Evolutionary conservation across 176 grass and related monocot genomes (phyloP), one percentile per base, ranked within the genome.

Genomic region (Juncus effusus): DNA sequence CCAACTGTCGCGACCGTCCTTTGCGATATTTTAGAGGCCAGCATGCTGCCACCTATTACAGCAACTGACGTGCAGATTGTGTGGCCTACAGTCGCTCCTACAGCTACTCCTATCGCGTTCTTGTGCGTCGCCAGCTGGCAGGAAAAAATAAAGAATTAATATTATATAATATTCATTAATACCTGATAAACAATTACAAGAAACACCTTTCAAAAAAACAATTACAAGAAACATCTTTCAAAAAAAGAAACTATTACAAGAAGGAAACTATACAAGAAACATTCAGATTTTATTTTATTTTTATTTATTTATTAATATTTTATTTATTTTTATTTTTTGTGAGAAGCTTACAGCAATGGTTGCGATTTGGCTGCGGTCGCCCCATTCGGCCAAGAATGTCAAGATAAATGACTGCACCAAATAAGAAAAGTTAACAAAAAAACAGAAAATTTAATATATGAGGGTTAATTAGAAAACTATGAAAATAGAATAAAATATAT

Each of bases 351-450:
- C 94, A 13, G 88, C 94, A 39, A 97, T 97, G 5, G 94, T 97
- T 74, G 85, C 88, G 61, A 97, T 97, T 77, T 97, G 94, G 75
- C 94, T 97, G 42, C 85, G 94, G 61, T 97, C 94, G 1, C 94
- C 94, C 94, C 88, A 92, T 77, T 97, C 94, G 36, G 94, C 94
- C 61, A 97, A 65, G 77, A 97, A 97, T 9, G 94, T 97, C 78
- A 97, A 76, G 69, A 97, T 84, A 79, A 97, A 97, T 60, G 94
- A 97, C 88, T 97, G 83, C 38, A 86, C 54, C 7, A 41, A 82
- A 61, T 69, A 59, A 60, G 13, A 37, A 57, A 53, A 5, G 42
- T 74, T 39, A 60, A 6, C 5, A 61, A 61, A 50, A 13, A 64
- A 13, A 13, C 10, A 61, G 42, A 47, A 14, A 51, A 3, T 67